Base-by-base conservation (phyloP, 1,139 yeast genomes). In the Candida albicans region DNA sequence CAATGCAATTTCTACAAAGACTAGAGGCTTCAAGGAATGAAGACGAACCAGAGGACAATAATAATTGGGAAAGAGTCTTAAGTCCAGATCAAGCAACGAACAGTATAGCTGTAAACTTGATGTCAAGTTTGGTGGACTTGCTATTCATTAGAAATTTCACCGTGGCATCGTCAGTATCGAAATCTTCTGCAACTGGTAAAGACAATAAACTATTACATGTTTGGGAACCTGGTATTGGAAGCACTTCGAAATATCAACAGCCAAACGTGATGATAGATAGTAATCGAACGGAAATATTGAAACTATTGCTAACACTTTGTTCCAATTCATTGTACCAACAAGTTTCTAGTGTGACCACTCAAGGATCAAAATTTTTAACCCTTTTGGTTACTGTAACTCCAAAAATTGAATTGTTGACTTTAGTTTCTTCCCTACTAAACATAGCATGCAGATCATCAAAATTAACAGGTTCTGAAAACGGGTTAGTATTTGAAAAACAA, bases 181-280 rank as follows among this genome's bases (percentile, higher is more conserved):
- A 39, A 28, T 32, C 37, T 7, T 6, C 33, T 10, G 44, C 42
- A 14, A 43, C 43, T 1, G 43, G 36, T 35, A 40, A 39, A n/a
- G 39, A 33, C 2, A 49, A 45, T 30, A 49, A 45, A 9, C 37
- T 33, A 14, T 41, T 53, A 13, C 44, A 51, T 24, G 46, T 84
- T 2, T 87, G 95, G 96, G 95, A 87, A 54, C 81, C 87, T 0
- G 96, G 96, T 2, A 73, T 88, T 34, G 95, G 90, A 0, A 60
- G 59, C 2, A 51, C 63, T 10, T 67, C 71, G 3, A 67, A 65
- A 41, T 71, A 75, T 47, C 58, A 67, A 8, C 56, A 68, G 1
- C 79, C 85, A 0, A 68, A 75, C 42, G 68, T 79, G 4, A 70
- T 75, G 8, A 56, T 80, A 35, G 95, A 87, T 50, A 64, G 82